Evolutionary conservation across 179 eudicot species (phyloP).

Genomic region (Amaranthus tricolor): DNA sequence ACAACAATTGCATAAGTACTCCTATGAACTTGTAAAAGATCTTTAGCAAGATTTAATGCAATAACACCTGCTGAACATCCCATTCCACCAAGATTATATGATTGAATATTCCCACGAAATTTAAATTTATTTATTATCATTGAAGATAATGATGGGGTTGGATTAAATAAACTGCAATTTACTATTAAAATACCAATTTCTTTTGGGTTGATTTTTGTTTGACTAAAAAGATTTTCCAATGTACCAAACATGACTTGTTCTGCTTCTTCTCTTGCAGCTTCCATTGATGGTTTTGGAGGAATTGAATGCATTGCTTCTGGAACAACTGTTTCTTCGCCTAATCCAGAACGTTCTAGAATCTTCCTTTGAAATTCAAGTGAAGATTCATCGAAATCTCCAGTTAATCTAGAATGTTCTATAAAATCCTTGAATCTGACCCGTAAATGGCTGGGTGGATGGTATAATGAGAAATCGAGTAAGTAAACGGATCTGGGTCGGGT

Average conservation of each 20-base stretch:
- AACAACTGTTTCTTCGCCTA: constrained; percentile 59
- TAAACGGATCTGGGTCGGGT: constrained; percentile 57
- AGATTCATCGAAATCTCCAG: constrained; percentile 53
- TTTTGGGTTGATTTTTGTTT: constrained; percentile 47
- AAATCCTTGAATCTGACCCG: constrained; percentile 36
- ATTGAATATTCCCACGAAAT: constrained; percentile 54
- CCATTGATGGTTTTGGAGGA: constrained; percentile 56
- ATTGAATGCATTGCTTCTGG: constrained; percentile 57
- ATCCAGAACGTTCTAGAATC: constrained; percentile 56
- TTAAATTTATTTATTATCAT: constrained; percentile 70
- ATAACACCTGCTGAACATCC: constrained; percentile 77
- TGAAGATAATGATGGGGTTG: constrained; percentile 61
- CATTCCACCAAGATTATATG: constrained; percentile 71
- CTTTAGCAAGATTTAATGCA: constrained; percentile 57
- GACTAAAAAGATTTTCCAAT: constrained; percentile 44
- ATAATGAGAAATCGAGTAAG: constrained; percentile 57
- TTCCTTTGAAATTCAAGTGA: constrained; percentile 63
- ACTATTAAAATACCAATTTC: constrained; percentile 61
- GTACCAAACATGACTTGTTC: constrained; percentile 68
- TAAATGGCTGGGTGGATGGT: constrained; percentile 38
- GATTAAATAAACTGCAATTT: constrained; percentile 68
- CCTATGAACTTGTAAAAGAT: constrained; percentile 55
- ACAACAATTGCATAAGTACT: constrained; percentile 61
- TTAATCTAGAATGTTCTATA: constrained; percentile 39
- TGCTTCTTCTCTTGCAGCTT: constrained; percentile 61